phyloP scores from a whole-genome alignment of 73 alveolate species.

The Symbiodinium natans region DNA sequence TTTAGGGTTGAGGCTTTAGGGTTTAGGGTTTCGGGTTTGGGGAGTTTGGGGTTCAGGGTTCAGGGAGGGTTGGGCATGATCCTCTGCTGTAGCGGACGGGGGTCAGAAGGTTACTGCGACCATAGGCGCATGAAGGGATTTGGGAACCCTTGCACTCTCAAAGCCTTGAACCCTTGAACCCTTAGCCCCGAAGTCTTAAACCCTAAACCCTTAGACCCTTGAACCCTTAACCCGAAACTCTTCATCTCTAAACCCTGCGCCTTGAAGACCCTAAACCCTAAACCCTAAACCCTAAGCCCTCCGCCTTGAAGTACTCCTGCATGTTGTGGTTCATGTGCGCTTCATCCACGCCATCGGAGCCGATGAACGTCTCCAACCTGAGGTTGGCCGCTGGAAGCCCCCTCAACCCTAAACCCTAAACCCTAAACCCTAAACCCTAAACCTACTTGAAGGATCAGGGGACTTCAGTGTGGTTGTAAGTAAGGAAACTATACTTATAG shows the following conservation, averaged over 20 bases:
- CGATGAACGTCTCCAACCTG: not conserved
- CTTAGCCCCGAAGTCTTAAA: too few relatives aligned
- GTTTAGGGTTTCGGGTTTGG: not conserved
- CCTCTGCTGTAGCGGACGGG: not conserved
- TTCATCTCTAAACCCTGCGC: too few relatives aligned
- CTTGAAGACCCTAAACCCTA: not conserved
- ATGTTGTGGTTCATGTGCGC: constrained; percentile 47
- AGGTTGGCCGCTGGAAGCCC: not conserved
- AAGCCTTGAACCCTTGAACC: too few relatives aligned
- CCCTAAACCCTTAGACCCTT: too few relatives aligned
- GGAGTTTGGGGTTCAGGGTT: too few relatives aligned
- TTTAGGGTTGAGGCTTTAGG: not conserved
- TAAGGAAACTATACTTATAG: too few relatives aligned
- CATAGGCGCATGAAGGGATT: not conserved
- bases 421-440: too few relatives aligned
- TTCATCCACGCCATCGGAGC: constrained; percentile 24
- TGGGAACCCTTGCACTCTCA: too few relatives aligned
- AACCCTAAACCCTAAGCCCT: not conserved
- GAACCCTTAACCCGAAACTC: too few relatives aligned
- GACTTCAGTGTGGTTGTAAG: too few relatives aligned
- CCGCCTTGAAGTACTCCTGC: constrained; percentile 62
- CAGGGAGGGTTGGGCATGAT: not conserved
- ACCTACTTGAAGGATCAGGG: too few relatives aligned
- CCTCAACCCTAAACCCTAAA: not conserved
- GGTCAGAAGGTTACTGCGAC: not conserved